These are phyloP conservation scores for Mycena olivaceomarginata DNA, from an alignment of 768 basidiomycete genomes.

Conservation along the genomic window DNA sequence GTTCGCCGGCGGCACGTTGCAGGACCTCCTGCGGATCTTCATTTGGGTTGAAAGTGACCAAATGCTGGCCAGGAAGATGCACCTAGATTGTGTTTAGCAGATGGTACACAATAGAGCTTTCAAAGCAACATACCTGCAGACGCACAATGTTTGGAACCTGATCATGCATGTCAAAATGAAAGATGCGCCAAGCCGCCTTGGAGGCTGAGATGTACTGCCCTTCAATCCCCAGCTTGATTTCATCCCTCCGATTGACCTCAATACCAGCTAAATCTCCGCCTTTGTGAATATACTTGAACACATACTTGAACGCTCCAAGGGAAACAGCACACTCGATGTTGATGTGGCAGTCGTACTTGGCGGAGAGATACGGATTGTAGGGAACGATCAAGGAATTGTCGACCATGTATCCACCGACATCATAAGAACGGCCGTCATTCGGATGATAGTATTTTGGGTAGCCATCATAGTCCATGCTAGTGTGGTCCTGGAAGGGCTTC, in stretches of 20 bases:
- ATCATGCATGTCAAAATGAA: constrained; percentile 56
- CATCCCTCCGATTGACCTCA: too few relatives aligned
- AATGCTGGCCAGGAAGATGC: background rate
- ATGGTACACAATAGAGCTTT: background rate
- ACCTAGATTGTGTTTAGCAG: background rate
- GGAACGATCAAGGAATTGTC: constrained; percentile 43
- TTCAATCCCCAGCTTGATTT: background rate
- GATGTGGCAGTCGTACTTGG: constrained; percentile 47
- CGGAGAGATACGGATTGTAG: constrained; percentile 12
- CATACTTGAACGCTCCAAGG: too few relatives aligned
- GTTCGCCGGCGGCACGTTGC: too few relatives aligned
- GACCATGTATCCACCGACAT: background rate
- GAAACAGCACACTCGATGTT: constrained; percentile 42
- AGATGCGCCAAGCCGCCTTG: constrained; percentile 57
- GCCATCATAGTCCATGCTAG: too few relatives aligned
- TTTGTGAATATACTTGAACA: too few relatives aligned
- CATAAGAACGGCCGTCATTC: too few relatives aligned
- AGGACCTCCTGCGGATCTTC: too few relatives aligned
- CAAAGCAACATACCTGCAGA: constrained; percentile 52
- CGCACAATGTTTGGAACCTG: constrained; percentile 56
- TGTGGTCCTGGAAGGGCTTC: constrained; percentile 14
- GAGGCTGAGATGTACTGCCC: constrained; percentile 54
- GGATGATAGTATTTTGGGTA: too few relatives aligned
- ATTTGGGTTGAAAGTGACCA: too few relatives aligned
- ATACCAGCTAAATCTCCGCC: too few relatives aligned